Evolutionary conservation across 1,284 basidiomycete species (phyloP), one percentile per base, ranked within the genome.

Genomic region (Malassezia pachydermatis): DNA sequence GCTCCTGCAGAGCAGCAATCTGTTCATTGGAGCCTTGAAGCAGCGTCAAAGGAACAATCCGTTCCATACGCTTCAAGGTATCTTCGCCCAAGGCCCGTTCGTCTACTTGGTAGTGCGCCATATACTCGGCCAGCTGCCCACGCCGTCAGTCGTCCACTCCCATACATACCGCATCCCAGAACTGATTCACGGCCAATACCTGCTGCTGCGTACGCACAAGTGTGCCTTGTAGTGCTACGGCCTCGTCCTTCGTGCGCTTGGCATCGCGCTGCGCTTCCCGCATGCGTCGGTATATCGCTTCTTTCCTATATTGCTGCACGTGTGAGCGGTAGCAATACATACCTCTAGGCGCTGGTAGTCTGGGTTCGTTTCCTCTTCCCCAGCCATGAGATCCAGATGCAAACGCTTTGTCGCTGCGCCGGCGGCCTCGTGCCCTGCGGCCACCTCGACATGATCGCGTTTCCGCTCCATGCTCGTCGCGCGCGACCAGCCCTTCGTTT

Each of bases 231-330:
- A 52, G 42, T 8, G 50, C 44, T 3, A 14, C 25, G 22, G 32
- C 30, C 3, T 32, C 29, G 1, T 29, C 30, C 29, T 65, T 44
- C 19, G 56, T 32, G 7, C 65, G 54, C 25, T 47, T 45, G 8
- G 62, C 34, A 10, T 63, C 59, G 28, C 66, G 54, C 30, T 54
- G 43, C 4, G 59, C 53, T 34, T 69, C 65, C 19, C 63, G 62
- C 38, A 69, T 36, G 36, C 55, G 45, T 25, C 66, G 60, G 32
- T 62, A 69, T 42, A 69, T 64, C 36, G 66, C 66, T 24, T 69
- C 66, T 35, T 69, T 69, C 25, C 66, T 48, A 39, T 59, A 69
- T 4, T 57, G 56, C 48, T 66, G 55, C 9, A 47, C 43, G 3
- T 43, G 47, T 57, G 51, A n/a, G 50, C 17, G 9, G n/a, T n/a